Evolutionary conservation across 2,329 filamentous ascomycete species (phyloP).

Genomic region (Aspergillus sp.): DNA sequence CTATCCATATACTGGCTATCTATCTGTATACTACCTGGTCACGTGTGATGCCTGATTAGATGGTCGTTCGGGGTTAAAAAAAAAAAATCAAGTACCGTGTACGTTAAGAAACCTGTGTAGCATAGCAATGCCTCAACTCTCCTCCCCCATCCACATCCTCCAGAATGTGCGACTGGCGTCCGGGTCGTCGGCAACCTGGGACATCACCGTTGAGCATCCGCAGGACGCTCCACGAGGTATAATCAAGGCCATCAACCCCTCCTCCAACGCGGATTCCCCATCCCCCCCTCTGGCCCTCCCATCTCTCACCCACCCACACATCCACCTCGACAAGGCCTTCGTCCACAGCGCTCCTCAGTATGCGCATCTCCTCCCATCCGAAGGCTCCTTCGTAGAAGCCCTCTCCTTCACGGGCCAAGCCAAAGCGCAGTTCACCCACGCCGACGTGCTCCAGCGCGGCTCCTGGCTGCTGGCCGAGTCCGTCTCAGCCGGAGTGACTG

Average conservation of each 20-base stretch:
- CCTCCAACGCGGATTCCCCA: conserved; percentile 19
- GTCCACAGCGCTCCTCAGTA: conserved; percentile 45
- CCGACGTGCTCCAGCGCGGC: conserved; percentile 64
- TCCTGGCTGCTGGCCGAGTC: conserved; percentile 65
- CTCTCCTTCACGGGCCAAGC: conserved; percentile 57
- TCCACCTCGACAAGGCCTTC: conserved; percentile 62
- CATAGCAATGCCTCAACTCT: too few species aligned
- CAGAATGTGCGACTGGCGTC: conserved; percentile 27
- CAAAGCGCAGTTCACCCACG: conserved; percentile 60
- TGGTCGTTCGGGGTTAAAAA: too few species aligned
- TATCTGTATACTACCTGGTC: too few species aligned
- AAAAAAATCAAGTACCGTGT: too few species aligned
- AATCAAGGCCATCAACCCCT: conserved; percentile 19
- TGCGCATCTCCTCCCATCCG: conserved; percentile 56
- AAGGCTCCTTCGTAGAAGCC: conserved; percentile 65
- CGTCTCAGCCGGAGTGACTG: conserved; percentile 62
- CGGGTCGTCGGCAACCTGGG: conserved; percentile 26
- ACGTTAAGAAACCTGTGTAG: too few species aligned
- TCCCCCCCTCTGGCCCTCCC: conserved; percentile 43
- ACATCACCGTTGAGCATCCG: conserved; percentile 26
- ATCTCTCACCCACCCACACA: conserved; percentile 67
- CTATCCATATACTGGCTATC: too few species aligned
- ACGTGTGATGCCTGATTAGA: too few species aligned
- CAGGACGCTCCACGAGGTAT: conserved; percentile 1
- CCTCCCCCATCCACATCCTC: conserved; percentile 14